These are phyloP conservation scores for Sarocladium strictum DNA, from an alignment of 2,329 filamentous ascomycete genomes.

Conservation along the genomic window DNA sequence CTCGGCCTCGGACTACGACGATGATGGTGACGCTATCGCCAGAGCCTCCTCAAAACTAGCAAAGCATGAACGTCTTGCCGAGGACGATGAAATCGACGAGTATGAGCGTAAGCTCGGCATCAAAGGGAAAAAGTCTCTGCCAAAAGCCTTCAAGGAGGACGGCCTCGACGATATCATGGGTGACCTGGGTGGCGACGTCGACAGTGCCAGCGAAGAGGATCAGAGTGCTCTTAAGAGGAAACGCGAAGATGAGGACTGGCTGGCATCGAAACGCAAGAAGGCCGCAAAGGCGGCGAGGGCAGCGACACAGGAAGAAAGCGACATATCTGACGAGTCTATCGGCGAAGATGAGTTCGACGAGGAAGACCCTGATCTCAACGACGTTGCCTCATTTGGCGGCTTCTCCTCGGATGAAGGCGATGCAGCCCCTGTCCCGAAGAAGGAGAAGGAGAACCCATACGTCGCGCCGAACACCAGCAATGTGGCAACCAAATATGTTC, in stretches of 20 bases:
- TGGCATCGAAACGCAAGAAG: slow-evolving; percentile 51
- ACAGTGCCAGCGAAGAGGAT: slow-evolving; percentile 41
- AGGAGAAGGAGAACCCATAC: slow-evolving; percentile 76
- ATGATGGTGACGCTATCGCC: slow-evolving; percentile 20
- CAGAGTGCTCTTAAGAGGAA: slow-evolving; percentile 57
- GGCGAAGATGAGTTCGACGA: slow-evolving; percentile 19
- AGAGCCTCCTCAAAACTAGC: slow-evolving; percentile 29
- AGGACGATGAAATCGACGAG: slow-evolving; percentile 83
- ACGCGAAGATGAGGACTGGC: slow-evolving; percentile 53
- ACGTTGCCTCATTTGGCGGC: slow-evolving; percentile 30
- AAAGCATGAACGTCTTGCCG: slow-evolving; percentile 64
- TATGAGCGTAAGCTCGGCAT: slow-evolving; percentile 85
- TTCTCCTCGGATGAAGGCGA: slow-evolving; percentile 29
- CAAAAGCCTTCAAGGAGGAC: slow-evolving; percentile 72
- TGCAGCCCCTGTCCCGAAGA: slow-evolving; percentile 26
- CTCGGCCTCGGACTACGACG: slow-evolving; percentile 1
- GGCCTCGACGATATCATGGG: slow-evolving; percentile 75
- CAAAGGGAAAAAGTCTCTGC: slow-evolving; percentile 65
- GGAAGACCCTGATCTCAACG: slow-evolving; percentile 29
- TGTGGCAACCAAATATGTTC: slow-evolving; percentile 69
- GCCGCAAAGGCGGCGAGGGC: slow-evolving; percentile 9
- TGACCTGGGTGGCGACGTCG: slow-evolving; percentile 41
- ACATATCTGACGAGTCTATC: slow-evolving; percentile 18
- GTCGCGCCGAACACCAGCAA: slow-evolving; percentile 57
- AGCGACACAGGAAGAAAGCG: slow-evolving; percentile 4